phyloP scores from a whole-genome alignment of 225 moss, liverwort and hornwort genomes.

The Anthoceros angustus region DNA sequence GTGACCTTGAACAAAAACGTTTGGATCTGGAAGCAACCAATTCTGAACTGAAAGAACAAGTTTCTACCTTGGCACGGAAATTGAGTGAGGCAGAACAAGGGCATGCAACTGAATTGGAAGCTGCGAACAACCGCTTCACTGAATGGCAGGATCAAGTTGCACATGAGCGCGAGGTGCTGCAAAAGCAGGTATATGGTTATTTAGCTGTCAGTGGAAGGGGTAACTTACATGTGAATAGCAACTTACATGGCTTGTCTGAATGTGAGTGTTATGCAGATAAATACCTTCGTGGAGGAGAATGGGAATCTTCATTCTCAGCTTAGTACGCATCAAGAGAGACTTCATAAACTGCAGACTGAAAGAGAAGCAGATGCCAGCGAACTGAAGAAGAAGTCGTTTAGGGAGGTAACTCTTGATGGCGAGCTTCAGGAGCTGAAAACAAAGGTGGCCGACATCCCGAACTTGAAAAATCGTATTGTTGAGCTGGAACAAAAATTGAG shows the following conservation, averaged over 20 bases:
- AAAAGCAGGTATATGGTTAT: background rate
- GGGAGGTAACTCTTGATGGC: constrained; percentile 33
- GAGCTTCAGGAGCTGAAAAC: constrained; percentile 28
- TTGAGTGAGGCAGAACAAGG: background rate
- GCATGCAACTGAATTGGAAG: background rate
- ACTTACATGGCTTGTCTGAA: constrained; percentile 4
- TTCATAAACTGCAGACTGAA: constrained; percentile 3
- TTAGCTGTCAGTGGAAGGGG: too few species aligned
- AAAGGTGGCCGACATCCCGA: constrained; percentile 17
- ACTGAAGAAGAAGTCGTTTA: constrained; percentile 27
- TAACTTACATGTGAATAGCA: constrained; percentile 15
- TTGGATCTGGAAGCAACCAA: background rate
- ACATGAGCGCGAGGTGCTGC: constrained; percentile 14
- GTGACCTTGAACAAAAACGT: background rate
- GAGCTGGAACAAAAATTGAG: constrained; percentile 19
- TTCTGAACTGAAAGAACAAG: background rate
- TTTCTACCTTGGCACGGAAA: background rate
- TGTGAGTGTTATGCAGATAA: constrained; percentile 8
- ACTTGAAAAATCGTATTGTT: constrained; percentile 16
- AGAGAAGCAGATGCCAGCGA: constrained; percentile 14
- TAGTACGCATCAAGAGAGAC: constrained; percentile 12
- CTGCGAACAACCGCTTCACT: background rate
- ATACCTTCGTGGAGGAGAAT: constrained; percentile 11
- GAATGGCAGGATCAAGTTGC: background rate
- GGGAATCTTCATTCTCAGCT: constrained; percentile 12